Conservation (phyloP, 805 yeast species). For the Ogataea wickerhamii region DNA sequence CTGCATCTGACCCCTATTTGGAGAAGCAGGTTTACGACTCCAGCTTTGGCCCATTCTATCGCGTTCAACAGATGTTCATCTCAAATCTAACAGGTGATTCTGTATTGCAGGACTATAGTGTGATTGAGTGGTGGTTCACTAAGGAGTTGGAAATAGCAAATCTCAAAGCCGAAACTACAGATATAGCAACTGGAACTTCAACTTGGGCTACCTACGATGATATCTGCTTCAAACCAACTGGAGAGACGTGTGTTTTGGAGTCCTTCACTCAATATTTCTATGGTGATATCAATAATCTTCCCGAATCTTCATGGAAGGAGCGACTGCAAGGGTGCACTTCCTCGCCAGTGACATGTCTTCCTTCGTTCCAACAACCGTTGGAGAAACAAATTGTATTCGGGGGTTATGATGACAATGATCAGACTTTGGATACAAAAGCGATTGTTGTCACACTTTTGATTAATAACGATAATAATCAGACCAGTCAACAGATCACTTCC, state of each 20-base stretch:
- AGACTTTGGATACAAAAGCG: constrained; percentile 62
- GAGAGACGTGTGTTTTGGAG: constrained; percentile 76
- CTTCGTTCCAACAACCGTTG: constrained; percentile 87
- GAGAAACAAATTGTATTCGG: constrained; percentile 72
- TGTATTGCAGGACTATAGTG: constrained; percentile 55
- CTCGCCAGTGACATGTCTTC: constrained; percentile 86
- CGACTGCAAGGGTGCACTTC: constrained; percentile 59
- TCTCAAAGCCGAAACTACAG: constrained; percentile 22
- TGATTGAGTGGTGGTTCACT: constrained; percentile 85
- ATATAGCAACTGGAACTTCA: constrained; percentile 9
- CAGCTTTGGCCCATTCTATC: constrained; percentile 86
- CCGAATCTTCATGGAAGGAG: constrained; percentile 53
- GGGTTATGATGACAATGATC: constrained; percentile 37
- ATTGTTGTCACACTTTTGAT: constrained; percentile 72
- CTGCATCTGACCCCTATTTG: constrained; percentile 61
- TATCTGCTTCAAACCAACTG: constrained; percentile 80
- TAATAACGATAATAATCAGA: constrained; percentile 47
- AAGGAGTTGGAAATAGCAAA: constrained; percentile 55
- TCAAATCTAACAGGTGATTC: constrained; percentile 68
- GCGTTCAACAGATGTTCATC: constrained; percentile 80
- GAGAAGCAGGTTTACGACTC: constrained; percentile 71
- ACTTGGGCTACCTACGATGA: constrained; percentile 45
- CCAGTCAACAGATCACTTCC: constrained; percentile 35
- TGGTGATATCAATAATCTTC: constrained; percentile 51
- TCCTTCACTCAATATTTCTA: constrained; percentile 86